Conservation (phyloP, 257 asterid genomes). For the Nicotiana noctiflora region DNA sequence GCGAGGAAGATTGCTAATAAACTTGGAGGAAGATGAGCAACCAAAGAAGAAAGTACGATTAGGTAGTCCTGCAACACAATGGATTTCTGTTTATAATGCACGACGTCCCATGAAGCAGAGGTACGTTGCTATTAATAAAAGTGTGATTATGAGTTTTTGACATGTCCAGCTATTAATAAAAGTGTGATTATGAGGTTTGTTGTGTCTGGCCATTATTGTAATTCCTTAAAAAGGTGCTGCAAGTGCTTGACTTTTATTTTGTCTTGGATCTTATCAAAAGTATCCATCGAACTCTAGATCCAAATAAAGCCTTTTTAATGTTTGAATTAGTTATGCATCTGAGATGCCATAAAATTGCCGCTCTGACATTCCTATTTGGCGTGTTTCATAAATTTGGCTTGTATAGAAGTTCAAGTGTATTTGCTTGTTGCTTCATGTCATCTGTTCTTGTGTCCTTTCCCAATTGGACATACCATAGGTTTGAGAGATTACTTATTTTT, state of each 20-base stretch:
- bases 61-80: conserved; percentile 95
- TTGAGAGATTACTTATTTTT: not conserved
- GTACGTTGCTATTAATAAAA: conserved; percentile 22
- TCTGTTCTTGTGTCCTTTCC: not conserved
- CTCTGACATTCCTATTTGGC: not conserved
- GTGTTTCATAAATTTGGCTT: not conserved
- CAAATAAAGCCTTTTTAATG: not conserved
- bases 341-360: not conserved
- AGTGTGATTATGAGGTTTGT: not conserved
- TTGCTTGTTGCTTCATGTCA: not conserved
- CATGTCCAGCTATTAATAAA: not conserved
- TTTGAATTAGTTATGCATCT: not conserved
- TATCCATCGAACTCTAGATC: not conserved
- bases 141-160: not conserved
- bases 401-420: not conserved
- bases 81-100: conserved; percentile 96
- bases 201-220: not conserved
- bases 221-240: not conserved
- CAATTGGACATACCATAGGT: not conserved
- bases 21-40: conserved; percentile 95
- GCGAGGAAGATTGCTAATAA: conserved; percentile 80
- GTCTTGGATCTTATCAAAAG: not conserved
- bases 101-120: conserved; percentile 97
- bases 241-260: not conserved
- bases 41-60: conserved; percentile 97